Base-by-base conservation (phyloP, 257 asterid species). In the Jasminum sambac region DNA sequence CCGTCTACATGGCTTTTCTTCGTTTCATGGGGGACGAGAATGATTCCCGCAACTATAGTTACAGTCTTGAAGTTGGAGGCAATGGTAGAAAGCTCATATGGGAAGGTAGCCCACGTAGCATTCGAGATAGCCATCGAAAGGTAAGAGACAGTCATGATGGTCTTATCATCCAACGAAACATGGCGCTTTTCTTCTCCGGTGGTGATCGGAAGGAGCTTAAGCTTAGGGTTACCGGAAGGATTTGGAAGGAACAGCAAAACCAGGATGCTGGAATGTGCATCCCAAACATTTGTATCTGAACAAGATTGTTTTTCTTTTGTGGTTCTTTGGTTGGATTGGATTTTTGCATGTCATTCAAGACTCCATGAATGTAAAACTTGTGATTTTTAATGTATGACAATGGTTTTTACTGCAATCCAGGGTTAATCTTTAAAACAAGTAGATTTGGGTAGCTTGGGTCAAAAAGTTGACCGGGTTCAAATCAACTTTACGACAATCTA, bases 81-180 rank as follows among this genome's bases (percentile, higher is more conserved):
- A 90, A 83, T 21, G 92, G 92, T 66, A 79, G 96, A 59, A 88
- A 90, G 80, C 92, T 88, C 24, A 80, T 68, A 46, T 90, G 95
- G 96, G 96, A 90, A 68, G 96, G 95, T 24, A 86, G 90, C 25
- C 96, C 96, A 60, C 75, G 96, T 13, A 88, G 92, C 81, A 65
- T 88, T n/a, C 77, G 96, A n/a, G 95, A 88, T 72, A 80, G 95
- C 84, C 96, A 90, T 78, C 89, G 95, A 30, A 90, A 90, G 81
- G 96, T 90, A 39, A 84, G 95, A 71, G 95, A 90, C 71, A 86
- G 95, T 64, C 95, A 86, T 34, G 96, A 90, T 43, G 96, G 95
- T 8, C 95, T 89, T 17, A 85, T 89, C 5, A 85, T 89, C 57
- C 95, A 89, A 72, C 81, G 95, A 12, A 89, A 89, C 80, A 81